Evolutionary conservation across 768 basidiomycete species (phyloP).

Genomic region (Lentinula sp.): DNA sequence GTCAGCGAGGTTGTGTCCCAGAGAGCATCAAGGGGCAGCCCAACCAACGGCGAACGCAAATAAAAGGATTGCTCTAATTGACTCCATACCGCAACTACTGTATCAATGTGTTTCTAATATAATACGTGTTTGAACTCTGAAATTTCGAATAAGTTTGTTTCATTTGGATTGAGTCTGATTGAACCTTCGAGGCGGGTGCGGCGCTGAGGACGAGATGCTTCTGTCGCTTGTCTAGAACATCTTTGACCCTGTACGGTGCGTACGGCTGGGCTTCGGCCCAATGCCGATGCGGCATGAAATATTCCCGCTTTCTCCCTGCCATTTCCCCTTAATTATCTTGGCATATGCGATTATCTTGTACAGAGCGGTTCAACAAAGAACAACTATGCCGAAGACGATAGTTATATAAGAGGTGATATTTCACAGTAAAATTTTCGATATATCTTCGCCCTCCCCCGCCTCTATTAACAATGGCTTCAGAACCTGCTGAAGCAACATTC

Average conservation of each 20-base stretch:
- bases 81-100: background rate
- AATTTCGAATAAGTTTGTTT: no score
- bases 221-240: no score
- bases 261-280: background rate
- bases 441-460: background rate
- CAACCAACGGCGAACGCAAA: background rate
- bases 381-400: background rate
- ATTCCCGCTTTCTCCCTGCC: background rate
- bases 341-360: background rate
- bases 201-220: no score
- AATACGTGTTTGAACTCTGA: no score
- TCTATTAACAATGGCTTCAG: conserved; percentile 11
- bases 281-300: background rate
- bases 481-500: conserved; percentile 16
- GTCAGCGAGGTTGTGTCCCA: conserved; percentile 1
- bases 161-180: no score
- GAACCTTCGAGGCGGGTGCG: no score
- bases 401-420: background rate
- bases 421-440: background rate
- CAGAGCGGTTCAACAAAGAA: background rate
- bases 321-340: background rate
- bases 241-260: background rate
- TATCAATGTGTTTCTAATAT: no score
- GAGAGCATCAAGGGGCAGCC: background rate
- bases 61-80: background rate